Base-by-base conservation (phyloP, 2,329 filamentous ascomycete genomes). In the Xenosphaeropsis pyriputrescens region DNA sequence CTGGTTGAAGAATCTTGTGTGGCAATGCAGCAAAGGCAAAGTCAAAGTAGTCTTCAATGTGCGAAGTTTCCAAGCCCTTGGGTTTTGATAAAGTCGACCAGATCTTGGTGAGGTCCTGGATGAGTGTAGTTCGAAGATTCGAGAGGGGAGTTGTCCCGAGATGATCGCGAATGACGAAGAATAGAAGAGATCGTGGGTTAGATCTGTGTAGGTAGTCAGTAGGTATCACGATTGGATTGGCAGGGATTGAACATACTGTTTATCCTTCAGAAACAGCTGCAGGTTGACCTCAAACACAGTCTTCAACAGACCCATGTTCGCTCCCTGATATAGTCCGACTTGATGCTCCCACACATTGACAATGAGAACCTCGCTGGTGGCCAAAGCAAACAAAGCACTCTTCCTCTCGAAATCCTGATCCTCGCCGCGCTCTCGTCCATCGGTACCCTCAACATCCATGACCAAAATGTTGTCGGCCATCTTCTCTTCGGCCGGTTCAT, bases 271-370 rank as follows among this genome's bases (percentile, higher is more conserved):
- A 61, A 98, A 98, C 18, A 98, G 68, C 61, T 96, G 89, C 56
- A 98, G 59, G 57, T 98, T 98, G 59, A 98, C 91, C 64, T 98
- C 91, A 51, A 98, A 98, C 4, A 98, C 91, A 0, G 93, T 98
- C 71, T 98, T 98, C 52, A 98, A 67, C 51, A 98, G 63, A 7
- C 91, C 91, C 91, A 98, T 98, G 59, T 98, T 98, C 50, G 91
- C 91, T 40, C 91, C 91, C 63, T 98, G 89, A 57, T 98, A 98
- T 58, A 98, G 61, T 35, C 91, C 91, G 44, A 98, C 91, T 61
- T 98, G 91, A 59, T 95, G 89, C 62, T 98, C 91, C 91, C 91
- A 98, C 48, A 98, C 93, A 57, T 98, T 98, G 60, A 98, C 82
- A 55, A 98, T 93, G 50, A 98, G 70, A 37, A 98, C 89, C 64